A percentile compares a stretch with the other conserved stretches of the same genome.
These are phyloP conservation scores for Cladosporium cucumerinum DNA, from an alignment of 2,329 filamentous ascomycete species.

Conservation along the genomic window DNA sequence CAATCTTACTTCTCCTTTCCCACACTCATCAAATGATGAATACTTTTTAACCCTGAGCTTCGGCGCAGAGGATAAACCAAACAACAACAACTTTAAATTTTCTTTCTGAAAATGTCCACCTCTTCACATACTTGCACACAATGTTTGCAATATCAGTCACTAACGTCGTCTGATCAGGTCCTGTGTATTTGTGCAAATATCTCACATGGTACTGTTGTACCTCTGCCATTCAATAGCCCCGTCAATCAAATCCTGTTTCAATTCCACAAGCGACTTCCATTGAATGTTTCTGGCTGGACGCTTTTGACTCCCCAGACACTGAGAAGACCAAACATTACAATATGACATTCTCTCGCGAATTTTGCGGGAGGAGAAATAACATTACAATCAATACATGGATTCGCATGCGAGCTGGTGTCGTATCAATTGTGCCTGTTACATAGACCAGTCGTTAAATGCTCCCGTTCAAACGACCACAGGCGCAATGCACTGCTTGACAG, in stretches of 20 bases:
- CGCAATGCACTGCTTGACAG: constrained; percentile 20
- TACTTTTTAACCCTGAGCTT: constrained; percentile 12
- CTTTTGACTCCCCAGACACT: too few relatives aligned
- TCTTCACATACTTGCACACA: not conserved
- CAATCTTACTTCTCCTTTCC: not conserved
- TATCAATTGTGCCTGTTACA: not conserved
- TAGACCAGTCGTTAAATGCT: not conserved
- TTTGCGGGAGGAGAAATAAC: not conserved
- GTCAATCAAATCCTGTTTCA: not conserved
- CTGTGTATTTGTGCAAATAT: not conserved
- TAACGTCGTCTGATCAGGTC: not conserved
- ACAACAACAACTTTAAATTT: constrained; percentile 12
- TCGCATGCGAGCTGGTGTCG: not conserved
- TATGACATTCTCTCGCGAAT: too few relatives aligned
- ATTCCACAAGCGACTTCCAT: not conserved
- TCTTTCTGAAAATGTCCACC: constrained; percentile 2
- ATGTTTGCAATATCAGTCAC: not conserved
- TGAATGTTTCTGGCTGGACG: too few relatives aligned
- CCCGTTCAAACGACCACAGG: not conserved
- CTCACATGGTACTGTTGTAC: not conserved
- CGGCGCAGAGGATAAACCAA: constrained; percentile 11
- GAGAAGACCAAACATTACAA: too few relatives aligned
- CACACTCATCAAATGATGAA: constrained; percentile 3
- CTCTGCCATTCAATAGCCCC: not conserved
- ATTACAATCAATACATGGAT: not conserved